Evolutionary conservation across 495 filamentous ascomycete species (phyloP).

Genomic region (Penicillium silybi): DNA sequence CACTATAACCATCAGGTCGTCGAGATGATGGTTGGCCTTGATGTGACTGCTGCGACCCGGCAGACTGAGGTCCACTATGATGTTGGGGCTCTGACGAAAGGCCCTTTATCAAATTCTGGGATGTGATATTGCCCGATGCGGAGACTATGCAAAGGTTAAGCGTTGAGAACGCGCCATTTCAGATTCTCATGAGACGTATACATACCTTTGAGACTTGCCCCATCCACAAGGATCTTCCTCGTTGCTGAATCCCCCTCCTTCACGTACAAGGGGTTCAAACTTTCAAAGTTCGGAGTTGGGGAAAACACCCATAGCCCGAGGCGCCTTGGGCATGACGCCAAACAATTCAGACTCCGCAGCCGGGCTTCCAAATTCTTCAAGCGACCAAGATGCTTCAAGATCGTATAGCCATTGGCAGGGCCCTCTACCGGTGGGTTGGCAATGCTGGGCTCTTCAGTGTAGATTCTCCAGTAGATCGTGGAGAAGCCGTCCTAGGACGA

Average conservation of each 20-base stretch:
- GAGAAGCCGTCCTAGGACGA: constrained; percentile 43
- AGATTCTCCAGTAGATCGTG: constrained; percentile 48
- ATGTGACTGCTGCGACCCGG: constrained; percentile 26
- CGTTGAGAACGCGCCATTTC: neutral
- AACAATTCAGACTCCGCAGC: constrained; percentile 33
- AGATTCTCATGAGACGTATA: neutral
- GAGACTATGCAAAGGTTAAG: constrained; percentile 29
- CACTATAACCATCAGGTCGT: constrained; percentile 32
- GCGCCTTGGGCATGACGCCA: constrained; percentile 42
- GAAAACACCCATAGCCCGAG: constrained; percentile 45
- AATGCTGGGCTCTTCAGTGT: constrained; percentile 40
- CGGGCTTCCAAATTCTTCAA: constrained; percentile 44
- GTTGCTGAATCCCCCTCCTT: constrained; percentile 28
- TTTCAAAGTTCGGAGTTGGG: constrained; percentile 40
- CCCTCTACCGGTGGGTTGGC: constrained; percentile 33
- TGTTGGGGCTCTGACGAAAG: constrained; percentile 34
- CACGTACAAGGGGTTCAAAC: constrained; percentile 26
- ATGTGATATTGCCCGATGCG: constrained; percentile 37
- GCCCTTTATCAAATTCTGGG: constrained; percentile 36
- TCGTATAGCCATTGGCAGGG: constrained; percentile 38
- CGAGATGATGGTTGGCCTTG: constrained; percentile 24
- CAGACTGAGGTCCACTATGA: constrained; percentile 12
- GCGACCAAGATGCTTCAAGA: constrained; percentile 43
- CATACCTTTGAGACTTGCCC: constrained; percentile 39
- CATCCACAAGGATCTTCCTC: constrained; percentile 32